Percentiles rank a stretch among this genome's conserved stretches.
phyloP scores from a whole-genome alignment of 2,329 filamentous ascomycete species.

The Rhynchosporium graminicola region DNA sequence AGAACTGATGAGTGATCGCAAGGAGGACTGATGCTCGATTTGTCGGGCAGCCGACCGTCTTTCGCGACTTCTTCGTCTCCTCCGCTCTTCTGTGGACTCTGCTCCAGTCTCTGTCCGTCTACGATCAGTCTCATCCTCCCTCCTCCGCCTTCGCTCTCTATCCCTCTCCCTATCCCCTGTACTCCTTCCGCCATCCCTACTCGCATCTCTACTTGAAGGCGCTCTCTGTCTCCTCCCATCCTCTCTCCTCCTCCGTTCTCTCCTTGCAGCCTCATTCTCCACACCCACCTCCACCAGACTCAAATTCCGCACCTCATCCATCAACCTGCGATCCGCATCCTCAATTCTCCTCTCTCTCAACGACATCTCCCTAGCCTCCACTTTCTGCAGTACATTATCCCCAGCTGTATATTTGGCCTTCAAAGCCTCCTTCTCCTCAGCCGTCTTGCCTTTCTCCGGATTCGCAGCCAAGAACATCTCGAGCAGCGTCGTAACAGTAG shows the following conservation, averaged over 20 bases:
- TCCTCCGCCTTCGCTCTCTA: conserved; percentile 38
- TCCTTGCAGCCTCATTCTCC: conserved; percentile 37
- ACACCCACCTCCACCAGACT: conserved; percentile 64
- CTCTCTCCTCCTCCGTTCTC: conserved; percentile 38
- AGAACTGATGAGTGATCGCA: conserved; percentile 80
- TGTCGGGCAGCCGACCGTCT: conserved; percentile 49
- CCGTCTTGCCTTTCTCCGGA: conserved; percentile 69
- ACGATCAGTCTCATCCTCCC: conserved; percentile 39
- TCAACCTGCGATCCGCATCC: conserved; percentile 38
- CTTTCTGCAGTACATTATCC: conserved; percentile 73
- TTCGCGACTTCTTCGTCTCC: conserved; percentile 37
- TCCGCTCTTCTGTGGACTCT: conserved; percentile 29
- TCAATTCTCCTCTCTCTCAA: conserved; percentile 56
- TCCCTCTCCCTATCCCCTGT: conserved; percentile 36
- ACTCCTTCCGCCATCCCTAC: conserved; percentile 34
- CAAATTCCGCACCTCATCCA: conserved; percentile 37
- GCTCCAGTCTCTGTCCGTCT: conserved; percentile 34
- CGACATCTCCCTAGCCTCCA: conserved; percentile 53
- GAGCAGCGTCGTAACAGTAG: conserved; percentile 82
- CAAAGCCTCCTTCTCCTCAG: conserved; percentile 75
- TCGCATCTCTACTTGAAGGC: conserved; percentile 42
- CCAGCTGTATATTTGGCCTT: conserved; percentile 75
- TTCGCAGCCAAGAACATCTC: conserved; percentile 85
- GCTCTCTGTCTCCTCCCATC: conserved; percentile 34
- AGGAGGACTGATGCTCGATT: conserved; percentile 85